A percentile compares a stretch with the other conserved stretches of the same genome.
These are phyloP conservation scores for Globisporangium yorkense DNA, from an alignment of 352 stramenopile species.

Conservation along the genomic window DNA sequence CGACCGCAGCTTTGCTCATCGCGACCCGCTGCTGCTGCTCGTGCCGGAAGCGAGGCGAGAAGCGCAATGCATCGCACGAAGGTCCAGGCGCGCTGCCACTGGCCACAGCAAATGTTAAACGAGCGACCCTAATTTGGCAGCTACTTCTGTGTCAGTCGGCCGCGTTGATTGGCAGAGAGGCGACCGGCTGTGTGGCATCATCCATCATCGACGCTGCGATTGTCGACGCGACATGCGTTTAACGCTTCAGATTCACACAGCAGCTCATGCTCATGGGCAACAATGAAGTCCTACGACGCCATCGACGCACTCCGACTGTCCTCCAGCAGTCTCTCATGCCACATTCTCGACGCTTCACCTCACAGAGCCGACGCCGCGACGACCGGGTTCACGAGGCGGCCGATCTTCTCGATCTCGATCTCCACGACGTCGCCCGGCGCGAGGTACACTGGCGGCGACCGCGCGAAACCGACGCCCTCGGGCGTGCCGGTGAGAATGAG, in stretches of 20 bases:
- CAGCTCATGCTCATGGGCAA: no score
- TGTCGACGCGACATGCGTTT: not conserved
- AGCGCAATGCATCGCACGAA: not conserved
- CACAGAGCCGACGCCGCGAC: slow-evolving; percentile 60
- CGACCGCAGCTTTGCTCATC: slow-evolving; percentile 27
- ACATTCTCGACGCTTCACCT: slow-evolving; percentile 3
- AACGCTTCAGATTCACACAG: not conserved
- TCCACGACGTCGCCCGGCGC: slow-evolving; percentile 86
- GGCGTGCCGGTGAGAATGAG: slow-evolving; percentile 89
- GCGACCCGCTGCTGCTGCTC: not conserved
- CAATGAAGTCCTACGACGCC: no score
- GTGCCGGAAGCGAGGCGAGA: not conserved
- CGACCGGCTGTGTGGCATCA: not conserved
- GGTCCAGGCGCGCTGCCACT: not conserved
- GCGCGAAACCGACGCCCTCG: slow-evolving; percentile 85
- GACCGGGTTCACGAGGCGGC: slow-evolving; percentile 84
- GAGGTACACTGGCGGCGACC: slow-evolving; percentile 82
- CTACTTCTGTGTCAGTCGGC: slow-evolving; percentile 2
- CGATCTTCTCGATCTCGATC: slow-evolving; percentile 88
- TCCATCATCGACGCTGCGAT: not conserved
- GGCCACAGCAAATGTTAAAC: not conserved
- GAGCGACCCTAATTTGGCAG: no score
- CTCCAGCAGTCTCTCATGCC: no score
- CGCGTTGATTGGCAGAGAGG: not conserved
- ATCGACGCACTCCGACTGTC: no score